phyloP scores from a whole-genome alignment of 768 basidiomycete genomes.

The Infundibulicybe gibba region DNA sequence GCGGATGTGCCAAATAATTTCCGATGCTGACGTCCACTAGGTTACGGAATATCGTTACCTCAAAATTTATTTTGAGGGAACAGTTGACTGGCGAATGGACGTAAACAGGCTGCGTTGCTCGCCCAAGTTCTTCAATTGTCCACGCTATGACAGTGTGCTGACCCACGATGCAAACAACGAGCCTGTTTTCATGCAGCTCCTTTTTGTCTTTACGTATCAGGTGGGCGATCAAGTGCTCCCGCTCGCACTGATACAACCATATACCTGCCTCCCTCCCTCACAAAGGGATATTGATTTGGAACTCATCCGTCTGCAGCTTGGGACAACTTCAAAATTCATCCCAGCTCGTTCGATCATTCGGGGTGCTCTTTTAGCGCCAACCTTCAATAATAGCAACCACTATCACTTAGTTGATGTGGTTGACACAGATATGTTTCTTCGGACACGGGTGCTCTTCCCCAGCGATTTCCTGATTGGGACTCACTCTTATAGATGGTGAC shows the following conservation, averaged over 20 bases:
- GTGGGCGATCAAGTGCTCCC: slow-evolving; percentile 8
- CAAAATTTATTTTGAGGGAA: slow-evolving; percentile 19
- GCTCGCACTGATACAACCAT: slow-evolving; percentile 17
- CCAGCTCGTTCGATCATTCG: not conserved
- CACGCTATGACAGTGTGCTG: slow-evolving; percentile 23
- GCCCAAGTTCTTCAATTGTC: slow-evolving; percentile 15
- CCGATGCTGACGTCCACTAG: slow-evolving; percentile 4
- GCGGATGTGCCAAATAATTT: not conserved
- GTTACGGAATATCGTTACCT: slow-evolving; percentile 16
- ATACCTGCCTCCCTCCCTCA: not conserved
- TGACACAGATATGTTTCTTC: not conserved
- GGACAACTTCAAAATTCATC: not conserved
- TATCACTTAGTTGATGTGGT: not conserved
- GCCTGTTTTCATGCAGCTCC: slow-evolving; percentile 13
- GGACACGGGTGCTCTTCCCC: too few species aligned
- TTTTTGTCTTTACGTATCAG: slow-evolving; percentile 16
- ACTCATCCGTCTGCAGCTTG: not conserved
- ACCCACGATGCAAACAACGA: slow-evolving; percentile 7
- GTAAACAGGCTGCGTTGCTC: slow-evolving; percentile 21
- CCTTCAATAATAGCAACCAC: not conserved
- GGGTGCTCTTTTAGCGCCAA: not conserved
- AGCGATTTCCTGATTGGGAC: too few species aligned
- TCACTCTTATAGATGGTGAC: too few species aligned
- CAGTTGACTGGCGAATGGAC: slow-evolving; percentile 15
- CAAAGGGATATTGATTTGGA: not conserved